Evolutionary conservation across 2,329 filamentous ascomycete genomes (phyloP).

Genomic region (Apiospora saccharicola): DNA sequence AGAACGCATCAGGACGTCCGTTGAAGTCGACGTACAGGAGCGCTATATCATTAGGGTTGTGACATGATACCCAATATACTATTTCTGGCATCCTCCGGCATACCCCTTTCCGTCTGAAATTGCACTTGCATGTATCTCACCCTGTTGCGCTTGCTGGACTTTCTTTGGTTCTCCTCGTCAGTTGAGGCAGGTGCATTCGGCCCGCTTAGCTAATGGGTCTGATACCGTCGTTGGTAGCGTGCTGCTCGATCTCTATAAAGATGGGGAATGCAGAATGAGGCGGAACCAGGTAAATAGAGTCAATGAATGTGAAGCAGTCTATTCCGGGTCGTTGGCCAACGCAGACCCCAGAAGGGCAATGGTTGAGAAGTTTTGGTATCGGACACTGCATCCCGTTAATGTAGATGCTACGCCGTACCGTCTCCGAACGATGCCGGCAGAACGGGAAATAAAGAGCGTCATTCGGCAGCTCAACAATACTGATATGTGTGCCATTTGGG

Average conservation of each 20-base stretch:
- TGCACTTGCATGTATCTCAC: not conserved
- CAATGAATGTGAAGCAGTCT: not conserved
- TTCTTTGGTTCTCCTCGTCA: not conserved
- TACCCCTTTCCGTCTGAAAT: not conserved
- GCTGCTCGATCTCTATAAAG: not conserved
- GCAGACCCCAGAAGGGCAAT: not conserved
- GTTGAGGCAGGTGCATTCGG: not conserved
- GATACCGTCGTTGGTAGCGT: not conserved
- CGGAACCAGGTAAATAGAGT: constrained; percentile 1
- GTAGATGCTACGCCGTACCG: not conserved
- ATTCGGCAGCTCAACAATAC: not conserved
- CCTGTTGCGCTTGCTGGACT: not conserved
- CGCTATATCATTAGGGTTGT: not conserved
- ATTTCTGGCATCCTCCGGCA: not conserved
- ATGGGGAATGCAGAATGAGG: constrained; percentile 8
- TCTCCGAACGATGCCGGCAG: not conserved
- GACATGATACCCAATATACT: not conserved
- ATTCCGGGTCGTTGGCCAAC: not conserved
- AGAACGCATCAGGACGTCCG: not conserved
- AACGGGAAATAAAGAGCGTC: not conserved
- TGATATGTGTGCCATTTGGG: not conserved
- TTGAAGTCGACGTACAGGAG: not conserved
- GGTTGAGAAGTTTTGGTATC: not conserved
- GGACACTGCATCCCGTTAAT: not conserved
- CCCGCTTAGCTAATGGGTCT: not conserved